Conservation (phyloP, 2,329 filamentous ascomycete species). For the Pseudocercospora pini-densiflorae region DNA sequence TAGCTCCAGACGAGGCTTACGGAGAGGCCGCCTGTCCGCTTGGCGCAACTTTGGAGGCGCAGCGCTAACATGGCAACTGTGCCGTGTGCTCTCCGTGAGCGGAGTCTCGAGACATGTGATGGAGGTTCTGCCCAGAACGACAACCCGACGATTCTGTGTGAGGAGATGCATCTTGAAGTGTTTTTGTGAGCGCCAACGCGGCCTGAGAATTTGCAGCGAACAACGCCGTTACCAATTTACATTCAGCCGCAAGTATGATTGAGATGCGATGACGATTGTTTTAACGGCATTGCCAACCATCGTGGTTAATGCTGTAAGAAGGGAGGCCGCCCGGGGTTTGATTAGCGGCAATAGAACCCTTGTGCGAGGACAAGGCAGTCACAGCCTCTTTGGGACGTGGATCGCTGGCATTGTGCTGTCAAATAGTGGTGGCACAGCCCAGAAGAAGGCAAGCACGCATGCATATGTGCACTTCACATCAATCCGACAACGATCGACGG, state of each 20-base stretch:
- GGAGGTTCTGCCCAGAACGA: not conserved
- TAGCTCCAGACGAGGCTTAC: conserved; percentile 4
- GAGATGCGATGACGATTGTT: not conserved
- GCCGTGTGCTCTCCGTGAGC: not conserved
- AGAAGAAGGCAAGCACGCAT: not conserved
- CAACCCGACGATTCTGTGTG: not conserved
- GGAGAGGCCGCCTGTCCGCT: conserved; percentile 5
- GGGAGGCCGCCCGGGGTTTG: conserved; percentile 3
- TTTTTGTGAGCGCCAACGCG: too few species aligned
- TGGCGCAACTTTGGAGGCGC: not conserved
- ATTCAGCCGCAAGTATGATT: not conserved
- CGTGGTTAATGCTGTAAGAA: not conserved
- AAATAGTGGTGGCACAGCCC: conserved; percentile 3
- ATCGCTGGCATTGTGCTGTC: not conserved
- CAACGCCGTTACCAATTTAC: not conserved
- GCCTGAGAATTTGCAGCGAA: too few species aligned
- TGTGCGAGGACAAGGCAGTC: not conserved
- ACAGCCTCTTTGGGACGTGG: not conserved
- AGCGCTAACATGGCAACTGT: not conserved
- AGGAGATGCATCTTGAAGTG: too few species aligned
- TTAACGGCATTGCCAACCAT: not conserved
- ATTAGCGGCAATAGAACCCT: not conserved
- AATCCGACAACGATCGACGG: not conserved
- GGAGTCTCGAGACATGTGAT: not conserved
- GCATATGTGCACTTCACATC: not conserved